Base-by-base conservation (phyloP, 108 stramenopile species). In the Pseudonitzschia delicatissima region DNA sequence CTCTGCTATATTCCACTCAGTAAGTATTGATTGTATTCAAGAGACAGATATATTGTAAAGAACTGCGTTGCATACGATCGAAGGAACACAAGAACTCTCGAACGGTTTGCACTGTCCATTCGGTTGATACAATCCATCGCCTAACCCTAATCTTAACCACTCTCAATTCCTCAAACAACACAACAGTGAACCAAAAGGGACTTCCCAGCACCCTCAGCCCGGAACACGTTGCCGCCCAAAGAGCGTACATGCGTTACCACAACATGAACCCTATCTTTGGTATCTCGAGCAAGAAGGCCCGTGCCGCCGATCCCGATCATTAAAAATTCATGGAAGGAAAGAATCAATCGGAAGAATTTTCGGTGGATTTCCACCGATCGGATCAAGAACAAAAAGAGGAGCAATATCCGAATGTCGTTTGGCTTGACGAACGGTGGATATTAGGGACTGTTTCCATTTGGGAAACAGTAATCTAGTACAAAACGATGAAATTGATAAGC, bases 161-260 rank as follows among this genome's bases (percentile, higher is more conserved):
- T 57, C 15, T 42, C 40, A 11, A 11, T 42, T 42, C 40, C 1
- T 23, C 34, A 0, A 33, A 55, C 4, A 33, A 0, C 1, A 55
- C 34, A 21, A 61, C 36, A 78, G 83, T 70, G 48, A 45, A 44
- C 48, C 67, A 52, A 23, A 73, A 82, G 58, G 79, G 79, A 27
- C 84, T 93, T 29, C 92, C 92, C 40, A 77, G 80, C 69, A 88
- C 88, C 62, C 52, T 89, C 74, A 82, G 80, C 51, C 88, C 92
- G 27, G 88, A 93, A 73, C 88, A 93, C 78, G 72, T 66, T 48
- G 88, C 88, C 13, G 88, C 88, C 26, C 86, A 88, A 57, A 83
- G 92, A 61, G 92, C 92, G 2, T 93, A 93, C 83, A 93, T 93
- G 92, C 88, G 92, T 72, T 93, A 93, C 74, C 92, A 93, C 87